These are phyloP conservation scores for Podila minutissima DNA, from an alignment of 192 early-diverging fungal genomes.

Conservation along the genomic window DNA sequence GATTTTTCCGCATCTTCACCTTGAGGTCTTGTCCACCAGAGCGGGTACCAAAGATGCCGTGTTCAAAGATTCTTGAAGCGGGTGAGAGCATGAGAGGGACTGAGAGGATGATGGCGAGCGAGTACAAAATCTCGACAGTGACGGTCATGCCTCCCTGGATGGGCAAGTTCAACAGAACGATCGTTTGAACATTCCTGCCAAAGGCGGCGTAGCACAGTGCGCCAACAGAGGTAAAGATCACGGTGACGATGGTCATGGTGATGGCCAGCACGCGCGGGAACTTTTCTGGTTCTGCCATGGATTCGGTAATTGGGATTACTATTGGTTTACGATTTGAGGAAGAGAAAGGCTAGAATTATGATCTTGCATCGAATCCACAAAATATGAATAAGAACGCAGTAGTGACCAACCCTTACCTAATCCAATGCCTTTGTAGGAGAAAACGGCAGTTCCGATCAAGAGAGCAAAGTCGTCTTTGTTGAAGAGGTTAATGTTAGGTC, in stretches of 20 bases:
- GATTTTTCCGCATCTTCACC: constrained; percentile 84
- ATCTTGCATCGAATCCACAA: neutral
- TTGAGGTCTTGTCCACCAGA: constrained; percentile 48
- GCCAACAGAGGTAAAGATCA: constrained; percentile 57
- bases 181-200: constrained; percentile 74
- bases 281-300: constrained; percentile 66
- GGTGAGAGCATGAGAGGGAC: constrained; percentile 81
- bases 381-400: neutral
- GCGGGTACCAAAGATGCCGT: constrained; percentile 70
- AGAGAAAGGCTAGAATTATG: neutral
- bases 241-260: constrained; percentile 55
- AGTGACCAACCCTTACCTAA: constrained; percentile 32
- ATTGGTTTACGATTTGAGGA: neutral
- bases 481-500: constrained; percentile 58
- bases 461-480: constrained; percentile 71
- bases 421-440: constrained; percentile 60
- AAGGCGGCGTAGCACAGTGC: constrained; percentile 72
- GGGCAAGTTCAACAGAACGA: constrained; percentile 78
- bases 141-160: constrained; percentile 59
- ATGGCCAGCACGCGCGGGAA: constrained; percentile 60
- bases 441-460: constrained; percentile 75
- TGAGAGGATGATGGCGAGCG: constrained; percentile 77
- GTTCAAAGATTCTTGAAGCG: constrained; percentile 75
- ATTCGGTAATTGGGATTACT: constrained; percentile 65
- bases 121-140: constrained; percentile 75